These are phyloP conservation scores for Phytophthora rubi DNA, from an alignment of 352 stramenopile genomes.

Conservation along the genomic window DNA sequence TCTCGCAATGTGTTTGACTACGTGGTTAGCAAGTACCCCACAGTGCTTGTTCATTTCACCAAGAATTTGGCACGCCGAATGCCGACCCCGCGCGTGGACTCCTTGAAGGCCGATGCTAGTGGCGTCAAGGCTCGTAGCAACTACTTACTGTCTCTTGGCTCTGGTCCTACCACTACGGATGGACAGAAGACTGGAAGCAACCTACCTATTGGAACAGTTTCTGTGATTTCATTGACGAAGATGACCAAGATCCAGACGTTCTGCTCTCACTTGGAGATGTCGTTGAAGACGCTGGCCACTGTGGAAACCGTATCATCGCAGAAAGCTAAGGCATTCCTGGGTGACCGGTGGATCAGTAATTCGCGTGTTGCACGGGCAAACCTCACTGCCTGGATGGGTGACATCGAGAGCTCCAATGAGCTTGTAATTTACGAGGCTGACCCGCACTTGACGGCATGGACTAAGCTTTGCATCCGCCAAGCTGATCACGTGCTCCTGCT, in stretches of 20 bases:
- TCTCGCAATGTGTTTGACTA: conserved; percentile 88
- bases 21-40: conserved; percentile 70
- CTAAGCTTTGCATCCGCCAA: conserved; percentile 84
- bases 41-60: conserved; percentile 82
- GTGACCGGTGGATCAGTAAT: conserved; percentile 73
- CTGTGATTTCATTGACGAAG: conserved; percentile 82
- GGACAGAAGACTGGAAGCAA: conserved; percentile 31
- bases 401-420: conserved; percentile 80
- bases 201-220: conserved; percentile 74
- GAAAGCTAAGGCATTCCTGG: conserved; percentile 67
- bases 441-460: conserved; percentile 74
- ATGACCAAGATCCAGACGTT: conserved; percentile 80
- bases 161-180: conserved; percentile 22
- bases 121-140: conserved; percentile 48
- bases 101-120: conserved; percentile 35
- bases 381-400: conserved; percentile 79
- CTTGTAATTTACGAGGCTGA: conserved; percentile 88
- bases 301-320: conserved; percentile 78
- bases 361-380: conserved; percentile 73
- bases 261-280: conserved; percentile 63
- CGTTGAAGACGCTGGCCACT: conserved; percentile 69
- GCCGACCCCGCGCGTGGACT: conserved; percentile 52
- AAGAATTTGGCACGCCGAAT: conserved; percentile 73
- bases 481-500: conserved; percentile 86
- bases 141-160: conserved; percentile 69